phyloP scores from a whole-genome alignment of 495 filamentous ascomycete species.

The Aspergillus hancockii region DNA sequence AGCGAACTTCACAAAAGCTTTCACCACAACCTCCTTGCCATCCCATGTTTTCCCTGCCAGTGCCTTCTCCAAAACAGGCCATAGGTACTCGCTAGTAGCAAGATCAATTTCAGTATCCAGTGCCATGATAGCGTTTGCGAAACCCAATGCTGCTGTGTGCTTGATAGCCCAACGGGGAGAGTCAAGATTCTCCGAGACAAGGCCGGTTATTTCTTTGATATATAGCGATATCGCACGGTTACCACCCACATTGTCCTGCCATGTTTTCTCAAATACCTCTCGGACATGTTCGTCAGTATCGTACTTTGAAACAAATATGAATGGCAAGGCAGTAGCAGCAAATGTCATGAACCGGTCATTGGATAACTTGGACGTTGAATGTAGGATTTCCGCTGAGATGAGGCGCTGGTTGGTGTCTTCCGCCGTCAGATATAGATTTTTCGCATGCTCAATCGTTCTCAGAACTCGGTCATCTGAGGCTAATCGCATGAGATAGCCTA shows the following conservation, averaged over 20 bases:
- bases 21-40: slow-evolving; percentile 87
- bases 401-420: slow-evolving; percentile 73
- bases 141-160: slow-evolving; percentile 78
- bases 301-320: slow-evolving; percentile 85
- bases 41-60: slow-evolving; percentile 87
- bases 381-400: slow-evolving; percentile 75
- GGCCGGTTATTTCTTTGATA: slow-evolving; percentile 72
- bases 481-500: slow-evolving; percentile 80
- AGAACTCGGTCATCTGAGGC: slow-evolving; percentile 70
- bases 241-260: slow-evolving; percentile 87
- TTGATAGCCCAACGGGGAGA: slow-evolving; percentile 86
- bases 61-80: slow-evolving; percentile 80
- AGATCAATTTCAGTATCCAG: slow-evolving; percentile 58
- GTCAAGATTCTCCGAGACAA: slow-evolving; percentile 66
- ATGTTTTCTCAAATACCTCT: slow-evolving; percentile 76
- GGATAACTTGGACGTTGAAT: slow-evolving; percentile 80
- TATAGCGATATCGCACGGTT: slow-evolving; percentile 79
- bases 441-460: slow-evolving; percentile 63
- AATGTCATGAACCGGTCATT: slow-evolving; percentile 83
- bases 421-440: slow-evolving; percentile 73
- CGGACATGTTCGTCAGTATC: slow-evolving; percentile 77
- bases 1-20: slow-evolving; percentile 78
- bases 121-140: slow-evolving; percentile 70
- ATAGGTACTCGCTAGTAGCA: slow-evolving; percentile 62
- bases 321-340: slow-evolving; percentile 73